Base-by-base conservation (phyloP, 2,329 filamentous ascomycete species). In the Escovopsis sp. region DNA sequence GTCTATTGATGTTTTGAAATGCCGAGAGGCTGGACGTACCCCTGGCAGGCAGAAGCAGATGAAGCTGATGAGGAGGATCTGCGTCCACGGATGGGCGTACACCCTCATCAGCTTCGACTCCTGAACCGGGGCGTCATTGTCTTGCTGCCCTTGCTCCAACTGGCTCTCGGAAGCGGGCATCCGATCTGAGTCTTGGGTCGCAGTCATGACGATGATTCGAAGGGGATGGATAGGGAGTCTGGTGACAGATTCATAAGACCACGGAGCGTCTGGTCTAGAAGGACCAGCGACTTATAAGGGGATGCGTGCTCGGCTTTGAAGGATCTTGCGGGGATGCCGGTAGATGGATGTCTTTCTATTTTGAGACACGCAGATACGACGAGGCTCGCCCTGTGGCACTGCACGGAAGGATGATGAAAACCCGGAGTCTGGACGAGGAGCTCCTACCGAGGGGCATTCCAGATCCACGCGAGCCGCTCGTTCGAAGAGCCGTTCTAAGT, bases 31-130 rank as follows among this genome's bases (percentile, higher is more conserved):
- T 24, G 1, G 25, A 9, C 65, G 39, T 54, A 64, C 62, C 12
- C 63, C 63, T 6, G 65, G 66, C 30, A 64, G 60, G 41, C 66
- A 70, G 48, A 70, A 68, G 47, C 64, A 69, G 40, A 70, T 68
- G 39, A 69, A 56, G 50, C 63, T 65, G 43, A 70, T 68, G 39
- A 70, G 54, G 2, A 65, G 24, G 38, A 70, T 66, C 50, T 70
- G 66, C 35, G 63, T 63, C 66, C 66, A 70, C 12, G 63, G 61
- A 45, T 68, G 54, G 7, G 60, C 55, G 48, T 65, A 67, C 39
- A 66, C 43, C 32, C 49, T 45, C 35, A 50, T 47, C 9, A 51
- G 40, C 42, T 48, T 45, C 12, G 48, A 53, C 36, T 42, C 47
- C 35, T 44, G 40, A 24, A 25, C 38, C 32, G 24, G 35, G 41